These are phyloP conservation scores for Mycena indigotica DNA, from an alignment of 768 basidiomycete genomes.

Conservation along the genomic window DNA sequence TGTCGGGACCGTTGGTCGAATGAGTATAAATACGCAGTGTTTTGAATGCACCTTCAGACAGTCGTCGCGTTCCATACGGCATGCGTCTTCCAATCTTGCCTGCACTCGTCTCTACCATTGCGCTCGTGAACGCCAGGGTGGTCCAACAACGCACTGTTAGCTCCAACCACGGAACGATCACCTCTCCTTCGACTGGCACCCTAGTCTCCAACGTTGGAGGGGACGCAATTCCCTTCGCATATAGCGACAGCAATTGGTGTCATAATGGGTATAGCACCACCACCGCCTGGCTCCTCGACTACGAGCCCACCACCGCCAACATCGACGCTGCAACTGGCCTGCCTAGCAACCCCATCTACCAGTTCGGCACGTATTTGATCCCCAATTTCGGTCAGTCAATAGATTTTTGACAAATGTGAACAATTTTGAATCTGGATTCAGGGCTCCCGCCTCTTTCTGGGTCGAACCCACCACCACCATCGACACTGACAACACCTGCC, in stretches of 20 bases:
- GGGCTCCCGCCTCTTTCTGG: slow-evolving; percentile 8
- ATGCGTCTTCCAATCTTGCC: slow-evolving; percentile 15
- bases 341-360: slow-evolving; percentile 14
- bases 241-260: slow-evolving; percentile 26
- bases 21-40: neutral
- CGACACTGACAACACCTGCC: slow-evolving; percentile 20
- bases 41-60: neutral
- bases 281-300: slow-evolving; percentile 23
- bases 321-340: slow-evolving; percentile 20
- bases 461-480: slow-evolving; percentile 12
- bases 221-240: slow-evolving; percentile 20
- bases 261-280: slow-evolving; percentile 25
- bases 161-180: slow-evolving; percentile 20
- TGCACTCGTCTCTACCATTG: slow-evolving; percentile 7
- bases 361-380: slow-evolving; percentile 11
- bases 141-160: slow-evolving; percentile 7
- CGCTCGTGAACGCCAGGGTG: slow-evolving; percentile 7
- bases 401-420: too few relatives aligned
- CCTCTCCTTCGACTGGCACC: slow-evolving; percentile 5
- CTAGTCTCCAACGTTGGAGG: slow-evolving; percentile 1
- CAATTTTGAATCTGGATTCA: neutral
- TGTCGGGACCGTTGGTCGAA: neutral
- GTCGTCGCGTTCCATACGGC: neutral
- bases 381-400: slow-evolving; percentile 19
- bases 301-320: slow-evolving; percentile 20